Conservation (phyloP, 164 flowering plant species). For the Hamamelis virginiana region DNA sequence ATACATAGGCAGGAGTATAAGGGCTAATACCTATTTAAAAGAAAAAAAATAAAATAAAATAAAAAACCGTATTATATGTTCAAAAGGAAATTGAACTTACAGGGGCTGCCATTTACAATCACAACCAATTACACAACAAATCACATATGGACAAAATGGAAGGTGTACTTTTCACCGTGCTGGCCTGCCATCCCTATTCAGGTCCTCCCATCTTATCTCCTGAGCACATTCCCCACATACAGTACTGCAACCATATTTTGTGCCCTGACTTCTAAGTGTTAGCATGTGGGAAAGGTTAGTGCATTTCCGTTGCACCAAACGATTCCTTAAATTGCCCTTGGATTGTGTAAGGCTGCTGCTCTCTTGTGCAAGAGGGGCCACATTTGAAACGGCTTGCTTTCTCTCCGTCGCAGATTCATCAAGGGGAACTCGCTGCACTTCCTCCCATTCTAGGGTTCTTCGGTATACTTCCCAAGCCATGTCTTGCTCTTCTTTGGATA, state of each 20-base stretch:
- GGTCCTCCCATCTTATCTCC: constrained; percentile 72
- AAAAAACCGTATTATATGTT: background rate
- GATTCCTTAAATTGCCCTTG: constrained; percentile 30
- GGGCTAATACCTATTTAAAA: background rate
- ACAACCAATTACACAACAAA: background rate
- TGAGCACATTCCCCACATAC: constrained; percentile 89
- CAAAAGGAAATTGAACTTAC: constrained; percentile 10
- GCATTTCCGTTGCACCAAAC: constrained; percentile 50
- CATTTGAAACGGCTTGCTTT: constrained; percentile 29
- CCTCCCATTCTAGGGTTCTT: constrained; percentile 77
- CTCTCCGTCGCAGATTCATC: constrained; percentile 35
- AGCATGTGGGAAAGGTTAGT: constrained; percentile 77
- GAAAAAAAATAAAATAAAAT: background rate
- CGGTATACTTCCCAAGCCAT: constrained; percentile 91
- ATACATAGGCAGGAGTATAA: background rate
- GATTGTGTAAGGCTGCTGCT: constrained; percentile 17
- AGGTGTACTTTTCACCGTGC: constrained; percentile 10
- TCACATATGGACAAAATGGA: background rate
- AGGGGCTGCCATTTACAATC: constrained; percentile 14
- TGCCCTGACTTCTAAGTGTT: constrained; percentile 82
- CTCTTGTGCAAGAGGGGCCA: constrained; percentile 20
- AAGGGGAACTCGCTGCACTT: constrained; percentile 56
- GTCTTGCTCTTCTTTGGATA: constrained; percentile 96
- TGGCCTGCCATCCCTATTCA: constrained; percentile 29
- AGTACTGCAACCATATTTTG: constrained; percentile 66